Evolutionary conservation across 2,329 filamentous ascomycete species (phyloP).

Genomic region (Aureobasidium sp.): DNA sequence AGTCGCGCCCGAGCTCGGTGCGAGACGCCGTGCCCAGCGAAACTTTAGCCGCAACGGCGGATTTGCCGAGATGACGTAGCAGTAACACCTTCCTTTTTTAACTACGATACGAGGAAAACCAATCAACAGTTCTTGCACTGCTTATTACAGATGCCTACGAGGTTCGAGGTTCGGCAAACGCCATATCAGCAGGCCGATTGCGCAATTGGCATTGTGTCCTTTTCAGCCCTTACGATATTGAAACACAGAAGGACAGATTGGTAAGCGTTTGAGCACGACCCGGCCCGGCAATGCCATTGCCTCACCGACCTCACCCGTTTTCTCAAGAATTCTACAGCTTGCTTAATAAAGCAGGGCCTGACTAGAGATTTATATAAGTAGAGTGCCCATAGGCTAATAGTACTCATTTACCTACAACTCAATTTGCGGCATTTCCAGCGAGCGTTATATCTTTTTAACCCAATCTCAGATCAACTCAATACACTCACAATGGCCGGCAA

Average conservation of each 20-base stretch:
- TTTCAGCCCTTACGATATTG: not conserved
- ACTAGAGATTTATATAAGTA: not conserved
- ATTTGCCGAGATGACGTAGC: not conserved
- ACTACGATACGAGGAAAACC: not conserved
- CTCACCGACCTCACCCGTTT: not conserved
- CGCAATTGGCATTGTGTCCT: not conserved
- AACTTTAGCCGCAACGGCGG: constrained; percentile 6
- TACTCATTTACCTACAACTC: not conserved
- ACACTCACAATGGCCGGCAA: constrained; percentile 12
- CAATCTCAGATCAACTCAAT: not conserved
- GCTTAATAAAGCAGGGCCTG: constrained; percentile 9
- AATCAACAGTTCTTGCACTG: not conserved
- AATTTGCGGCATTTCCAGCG: not conserved
- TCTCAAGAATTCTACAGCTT: not conserved
- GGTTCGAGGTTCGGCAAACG: too few relatives aligned
- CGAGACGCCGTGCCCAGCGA: not conserved
- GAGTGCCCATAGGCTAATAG: not conserved
- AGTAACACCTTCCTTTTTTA: not conserved
- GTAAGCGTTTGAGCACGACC: constrained; percentile 2
- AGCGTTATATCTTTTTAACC: not conserved
- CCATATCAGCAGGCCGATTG: not conserved
- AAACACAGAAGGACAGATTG: not conserved
- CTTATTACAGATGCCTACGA: not conserved
- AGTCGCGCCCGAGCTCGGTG: not conserved
- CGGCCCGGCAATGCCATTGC: not conserved